phyloP scores from a whole-genome alignment of 106 monocot species.

The Acanthochlamys bracteata region DNA sequence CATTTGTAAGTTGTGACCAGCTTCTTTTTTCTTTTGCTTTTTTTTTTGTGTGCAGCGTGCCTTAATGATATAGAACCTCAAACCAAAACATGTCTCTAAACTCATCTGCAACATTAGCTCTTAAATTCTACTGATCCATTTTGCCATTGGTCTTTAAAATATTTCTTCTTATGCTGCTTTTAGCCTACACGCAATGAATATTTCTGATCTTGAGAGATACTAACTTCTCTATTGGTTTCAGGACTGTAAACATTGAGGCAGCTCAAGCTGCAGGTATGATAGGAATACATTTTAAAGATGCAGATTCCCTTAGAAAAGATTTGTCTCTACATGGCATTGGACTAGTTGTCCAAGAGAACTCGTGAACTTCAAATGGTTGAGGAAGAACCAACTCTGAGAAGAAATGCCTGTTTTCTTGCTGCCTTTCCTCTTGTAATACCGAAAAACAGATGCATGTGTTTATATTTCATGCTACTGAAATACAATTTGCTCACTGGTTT shows the following conservation, averaged over 20 bases:
- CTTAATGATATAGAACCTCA: no score
- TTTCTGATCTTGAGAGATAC: background rate
- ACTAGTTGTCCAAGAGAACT: background rate
- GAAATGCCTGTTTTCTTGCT: no score
- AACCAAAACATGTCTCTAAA: no score
- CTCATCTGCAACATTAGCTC: no score
- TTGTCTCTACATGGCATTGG: conserved; percentile 45
- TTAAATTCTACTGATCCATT: background rate
- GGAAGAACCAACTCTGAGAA: background rate
- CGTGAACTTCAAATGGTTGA: background rate
- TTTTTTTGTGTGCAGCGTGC: no score
- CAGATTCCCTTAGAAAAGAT: conserved; percentile 53
- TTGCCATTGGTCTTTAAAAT: background rate
- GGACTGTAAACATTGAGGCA: conserved; percentile 64
- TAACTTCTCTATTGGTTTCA: conserved; percentile 13
- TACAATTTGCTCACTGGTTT: no score
- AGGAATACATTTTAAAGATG: conserved; percentile 68
- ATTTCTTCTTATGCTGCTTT: background rate
- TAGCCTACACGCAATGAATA: background rate
- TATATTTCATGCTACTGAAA: no score
- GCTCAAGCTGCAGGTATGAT: conserved; percentile 69
- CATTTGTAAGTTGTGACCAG: no score
- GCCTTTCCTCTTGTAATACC: no score
- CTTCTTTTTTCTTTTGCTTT: no score
- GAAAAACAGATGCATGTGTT: no score